Percentiles rank a stretch among this genome's conserved stretches.
Evolutionary conservation across 2,329 filamentous ascomycete species (phyloP).

Genomic region (Penicillium sp.): DNA sequence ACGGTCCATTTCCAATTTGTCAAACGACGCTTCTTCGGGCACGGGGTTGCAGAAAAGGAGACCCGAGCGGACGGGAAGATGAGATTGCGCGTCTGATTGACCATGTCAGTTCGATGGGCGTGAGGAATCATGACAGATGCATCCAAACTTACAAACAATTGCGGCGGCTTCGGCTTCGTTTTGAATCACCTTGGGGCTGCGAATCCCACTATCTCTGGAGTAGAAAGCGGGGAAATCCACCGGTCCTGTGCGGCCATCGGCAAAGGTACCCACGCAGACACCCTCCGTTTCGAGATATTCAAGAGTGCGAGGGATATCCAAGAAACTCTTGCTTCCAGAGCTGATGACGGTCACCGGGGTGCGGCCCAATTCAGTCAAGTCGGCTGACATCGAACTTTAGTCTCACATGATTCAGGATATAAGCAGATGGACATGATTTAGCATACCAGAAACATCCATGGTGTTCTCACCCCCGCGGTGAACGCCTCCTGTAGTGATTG

Average conservation of each 20-base stretch:
- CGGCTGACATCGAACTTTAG: conserved; percentile 48
- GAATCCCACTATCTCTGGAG: conserved; percentile 76
- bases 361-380: conserved; percentile 86
- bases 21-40: conserved; percentile 62
- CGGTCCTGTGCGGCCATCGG: conserved; percentile 64
- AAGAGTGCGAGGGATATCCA: conserved; percentile 84
- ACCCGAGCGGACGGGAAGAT: conserved; percentile 67
- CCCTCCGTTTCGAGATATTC: conserved; percentile 68
- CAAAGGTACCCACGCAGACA: conserved; percentile 83
- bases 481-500: conserved; percentile 58
- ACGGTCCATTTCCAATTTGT: conserved; percentile 62
- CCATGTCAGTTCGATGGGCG: conserved; percentile 1
- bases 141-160: conserved; percentile 61
- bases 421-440: neutral
- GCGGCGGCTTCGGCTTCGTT: conserved; percentile 77
- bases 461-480: conserved; percentile 80
- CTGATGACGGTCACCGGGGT: conserved; percentile 83
- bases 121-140: neutral
- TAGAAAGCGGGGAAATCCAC: conserved; percentile 93
- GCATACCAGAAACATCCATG: conserved; percentile 71
- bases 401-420: conserved; percentile 1
- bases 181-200: conserved; percentile 68
- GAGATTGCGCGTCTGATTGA: conserved; percentile 60
- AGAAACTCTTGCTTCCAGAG: conserved; percentile 90
- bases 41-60: conserved; percentile 87